A percentile compares a stretch with the other conserved stretches of the same genome.
Conservation (phyloP, 2,329 filamentous ascomycete genomes). For the Trichoderma sp. region DNA sequence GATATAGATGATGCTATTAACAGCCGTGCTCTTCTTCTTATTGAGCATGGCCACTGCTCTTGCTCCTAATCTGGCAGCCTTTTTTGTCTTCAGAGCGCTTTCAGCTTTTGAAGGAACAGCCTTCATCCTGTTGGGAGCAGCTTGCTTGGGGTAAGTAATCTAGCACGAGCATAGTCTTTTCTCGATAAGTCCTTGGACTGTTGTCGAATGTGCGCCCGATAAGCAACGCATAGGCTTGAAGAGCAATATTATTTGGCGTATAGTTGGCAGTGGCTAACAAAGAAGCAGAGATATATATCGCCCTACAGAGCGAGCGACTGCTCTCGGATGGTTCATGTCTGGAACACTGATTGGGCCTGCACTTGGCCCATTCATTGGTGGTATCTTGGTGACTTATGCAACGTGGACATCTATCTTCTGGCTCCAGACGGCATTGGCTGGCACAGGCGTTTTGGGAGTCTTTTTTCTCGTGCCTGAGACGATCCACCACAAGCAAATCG, state of each 20-base stretch:
- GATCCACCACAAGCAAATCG: constrained; percentile 65
- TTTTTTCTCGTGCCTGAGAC: constrained; percentile 74
- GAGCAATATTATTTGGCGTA: not conserved
- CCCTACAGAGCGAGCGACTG: constrained; percentile 70
- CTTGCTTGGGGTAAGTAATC: constrained; percentile 62
- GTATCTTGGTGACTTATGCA: constrained; percentile 74
- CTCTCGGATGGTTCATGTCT: constrained; percentile 72
- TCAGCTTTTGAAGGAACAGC: constrained; percentile 77
- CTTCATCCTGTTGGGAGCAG: constrained; percentile 72
- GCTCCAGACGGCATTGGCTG: constrained; percentile 72
- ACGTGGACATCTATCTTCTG: constrained; percentile 78
- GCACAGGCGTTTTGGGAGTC: constrained; percentile 60
- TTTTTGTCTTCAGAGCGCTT: constrained; percentile 74
- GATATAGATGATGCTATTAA: constrained; percentile 50
- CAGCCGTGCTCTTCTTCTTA: constrained; percentile 65
- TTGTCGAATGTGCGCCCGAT: not conserved
- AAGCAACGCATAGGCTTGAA: not conserved
- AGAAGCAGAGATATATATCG: constrained; percentile 61
- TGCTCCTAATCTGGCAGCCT: constrained; percentile 69
- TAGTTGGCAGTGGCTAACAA: constrained; percentile 22
- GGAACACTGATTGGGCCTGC: constrained; percentile 74
- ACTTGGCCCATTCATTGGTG: constrained; percentile 71
- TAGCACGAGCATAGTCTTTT: not conserved
- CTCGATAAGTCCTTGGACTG: not conserved
- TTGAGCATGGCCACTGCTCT: constrained; percentile 75